Evolutionary conservation across 2,329 filamentous ascomycete genomes (phyloP).

Genomic region (Alternaria arborescens): DNA sequence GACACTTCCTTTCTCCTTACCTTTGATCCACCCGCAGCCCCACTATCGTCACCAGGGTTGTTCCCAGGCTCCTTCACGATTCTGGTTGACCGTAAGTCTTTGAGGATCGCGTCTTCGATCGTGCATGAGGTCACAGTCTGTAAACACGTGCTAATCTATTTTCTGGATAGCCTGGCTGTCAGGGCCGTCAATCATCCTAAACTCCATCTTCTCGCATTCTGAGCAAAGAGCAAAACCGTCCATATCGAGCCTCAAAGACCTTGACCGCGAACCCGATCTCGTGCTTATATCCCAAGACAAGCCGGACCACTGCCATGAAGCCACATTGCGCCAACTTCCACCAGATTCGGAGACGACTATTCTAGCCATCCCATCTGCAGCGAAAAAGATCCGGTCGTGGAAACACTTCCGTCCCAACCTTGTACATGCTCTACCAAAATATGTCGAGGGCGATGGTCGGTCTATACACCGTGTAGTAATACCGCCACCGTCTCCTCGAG

Average conservation of each 20-base stretch:
- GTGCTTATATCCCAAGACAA: slow-evolving; percentile 69
- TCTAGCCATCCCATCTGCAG: slow-evolving; percentile 70
- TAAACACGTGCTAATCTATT: slow-evolving; percentile 9
- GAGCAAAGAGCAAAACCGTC: slow-evolving; percentile 64
- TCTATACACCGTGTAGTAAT: slow-evolving; percentile 62
- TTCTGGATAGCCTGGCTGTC: slow-evolving; percentile 65
- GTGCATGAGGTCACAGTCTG: not conserved
- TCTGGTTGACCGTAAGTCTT: slow-evolving; percentile 66
- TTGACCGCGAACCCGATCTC: slow-evolving; percentile 63
- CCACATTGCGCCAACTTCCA: slow-evolving; percentile 71
- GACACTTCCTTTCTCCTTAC: slow-evolving; percentile 72
- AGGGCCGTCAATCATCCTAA: slow-evolving; percentile 67
- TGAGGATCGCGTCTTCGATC: not conserved
- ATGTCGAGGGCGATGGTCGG: slow-evolving; percentile 49
- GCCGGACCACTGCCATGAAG: slow-evolving; percentile 75
- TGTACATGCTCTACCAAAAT: slow-evolving; percentile 56
- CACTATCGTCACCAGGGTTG: slow-evolving; percentile 48
- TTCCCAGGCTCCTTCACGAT: slow-evolving; percentile 67
- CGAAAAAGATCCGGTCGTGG: slow-evolving; percentile 72
- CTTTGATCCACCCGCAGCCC: slow-evolving; percentile 64
- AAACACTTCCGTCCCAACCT: slow-evolving; percentile 68
- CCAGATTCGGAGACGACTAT: slow-evolving; percentile 66
- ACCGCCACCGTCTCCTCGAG: slow-evolving; percentile 61
- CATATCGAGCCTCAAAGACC: slow-evolving; percentile 64
- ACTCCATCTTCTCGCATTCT: slow-evolving; percentile 68